Percentiles rank a stretch among this genome's conserved stretches.
Conservation (phyloP, 495 filamentous ascomycete genomes). For the Aspergillus incahuasiensis region DNA sequence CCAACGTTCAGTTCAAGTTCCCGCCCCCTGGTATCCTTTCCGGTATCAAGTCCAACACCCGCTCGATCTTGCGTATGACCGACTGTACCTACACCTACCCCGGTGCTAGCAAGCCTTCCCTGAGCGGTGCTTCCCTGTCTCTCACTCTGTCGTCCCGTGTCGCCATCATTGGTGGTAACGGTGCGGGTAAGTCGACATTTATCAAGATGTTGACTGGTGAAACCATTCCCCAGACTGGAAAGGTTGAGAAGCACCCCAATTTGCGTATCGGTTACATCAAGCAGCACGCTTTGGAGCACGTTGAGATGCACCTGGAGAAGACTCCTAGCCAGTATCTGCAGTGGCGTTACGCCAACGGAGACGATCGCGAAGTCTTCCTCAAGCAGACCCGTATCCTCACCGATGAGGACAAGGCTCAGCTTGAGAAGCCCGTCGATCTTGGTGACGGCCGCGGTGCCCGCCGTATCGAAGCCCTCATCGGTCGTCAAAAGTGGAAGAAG, state of each 20-base stretch:
- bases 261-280: conserved; percentile 99
- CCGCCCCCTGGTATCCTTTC: conserved; percentile 89
- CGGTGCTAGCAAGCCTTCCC: conserved; percentile 73
- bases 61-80: conserved; percentile 92
- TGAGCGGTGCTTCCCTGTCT: conserved; percentile 79
- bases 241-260: conserved; percentile 97
- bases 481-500: conserved; percentile 99
- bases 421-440: conserved; percentile 82
- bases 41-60: conserved; percentile 90
- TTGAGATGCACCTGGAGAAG: conserved; percentile 99
- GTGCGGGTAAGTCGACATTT: conserved; percentile 96
- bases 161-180: conserved; percentile 94
- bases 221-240: conserved; percentile 76
- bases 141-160: conserved; percentile 87
- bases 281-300: conserved; percentile 98
- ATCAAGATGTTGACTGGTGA: conserved; percentile 99
- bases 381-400: conserved; percentile 95
- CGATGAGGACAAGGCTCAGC: conserved; percentile 76
- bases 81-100: conserved; percentile 90
- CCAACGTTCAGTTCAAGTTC: conserved; percentile 94
- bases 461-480: conserved; percentile 83
- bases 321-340: conserved; percentile 98
- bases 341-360: conserved; percentile 96
- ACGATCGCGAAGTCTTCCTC: conserved; percentile 93
- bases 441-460: conserved; percentile 73